These are phyloP conservation scores for Botrytis cinerea DNA, from an alignment of 2,329 filamentous ascomycete species.

Conservation along the genomic window DNA sequence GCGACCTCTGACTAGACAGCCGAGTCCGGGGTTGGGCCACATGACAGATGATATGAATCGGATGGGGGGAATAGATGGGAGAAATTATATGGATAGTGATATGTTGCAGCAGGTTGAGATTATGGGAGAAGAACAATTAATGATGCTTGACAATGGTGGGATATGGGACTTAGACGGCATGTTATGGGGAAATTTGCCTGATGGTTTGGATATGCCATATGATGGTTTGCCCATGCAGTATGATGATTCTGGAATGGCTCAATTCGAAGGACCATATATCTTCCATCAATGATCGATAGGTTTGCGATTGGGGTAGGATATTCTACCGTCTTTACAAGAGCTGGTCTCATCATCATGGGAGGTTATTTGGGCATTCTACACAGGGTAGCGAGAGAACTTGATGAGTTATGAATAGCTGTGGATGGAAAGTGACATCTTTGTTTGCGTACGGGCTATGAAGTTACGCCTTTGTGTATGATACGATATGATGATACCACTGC, in stretches of 20 bases:
- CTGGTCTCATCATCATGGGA: not conserved
- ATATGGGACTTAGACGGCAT: constrained; percentile 60
- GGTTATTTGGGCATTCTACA: not conserved
- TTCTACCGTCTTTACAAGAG: not conserved
- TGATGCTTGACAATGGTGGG: constrained; percentile 53
- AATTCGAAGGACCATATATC: constrained; percentile 14
- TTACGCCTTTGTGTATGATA: not conserved
- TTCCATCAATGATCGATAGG: constrained; percentile 14
- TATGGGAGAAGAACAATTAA: constrained; percentile 47
- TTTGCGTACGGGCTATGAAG: not conserved
- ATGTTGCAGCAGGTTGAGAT: constrained; percentile 49
- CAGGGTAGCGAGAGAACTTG: not conserved
- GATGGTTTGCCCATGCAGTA: constrained; percentile 35
- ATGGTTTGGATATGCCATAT: constrained; percentile 42
- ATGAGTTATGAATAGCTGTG: not conserved
- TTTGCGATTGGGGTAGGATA: not conserved
- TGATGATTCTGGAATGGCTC: constrained; percentile 5
- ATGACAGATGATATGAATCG: constrained; percentile 37
- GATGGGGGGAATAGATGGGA: constrained; percentile 25
- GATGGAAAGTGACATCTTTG: not conserved
- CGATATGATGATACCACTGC: constrained; percentile 6
- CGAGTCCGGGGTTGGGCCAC: constrained; percentile 40
- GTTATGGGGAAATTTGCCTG: constrained; percentile 52
- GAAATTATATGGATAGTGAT: constrained; percentile 35
- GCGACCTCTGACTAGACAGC: constrained; percentile 35